Conservation (phyloP, 2,329 filamentous ascomycete species). For the Polytolypa hystricis region DNA sequence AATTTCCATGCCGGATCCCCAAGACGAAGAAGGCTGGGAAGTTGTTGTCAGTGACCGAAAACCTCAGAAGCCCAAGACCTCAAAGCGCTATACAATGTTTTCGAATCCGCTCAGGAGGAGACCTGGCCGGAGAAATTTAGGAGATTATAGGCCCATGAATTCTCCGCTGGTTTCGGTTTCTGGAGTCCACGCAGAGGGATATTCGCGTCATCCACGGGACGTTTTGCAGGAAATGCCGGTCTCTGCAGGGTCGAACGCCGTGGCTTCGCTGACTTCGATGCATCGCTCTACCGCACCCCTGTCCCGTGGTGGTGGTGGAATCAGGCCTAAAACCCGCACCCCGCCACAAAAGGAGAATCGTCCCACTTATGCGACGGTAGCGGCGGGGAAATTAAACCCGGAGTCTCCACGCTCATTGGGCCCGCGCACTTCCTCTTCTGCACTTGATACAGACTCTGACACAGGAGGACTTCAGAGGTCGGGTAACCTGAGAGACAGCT, state of each 20-base stretch:
- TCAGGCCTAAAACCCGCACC: constrained; percentile 6
- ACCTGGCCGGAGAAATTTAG: constrained; percentile 13
- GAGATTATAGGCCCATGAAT: constrained; percentile 15
- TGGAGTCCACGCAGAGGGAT: constrained; percentile 21
- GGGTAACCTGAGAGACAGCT: constrained; percentile 11
- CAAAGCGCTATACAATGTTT: constrained; percentile 8
- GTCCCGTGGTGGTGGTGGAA: constrained; percentile 12
- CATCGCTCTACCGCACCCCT: constrained; percentile 26
- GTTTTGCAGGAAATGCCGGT: constrained; percentile 12
- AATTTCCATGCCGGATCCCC: constrained; percentile 14
- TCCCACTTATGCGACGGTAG: constrained; percentile 26
- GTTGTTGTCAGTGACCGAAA: constrained; percentile 15
- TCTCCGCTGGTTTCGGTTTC: constrained; percentile 16
- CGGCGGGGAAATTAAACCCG: constrained; percentile 6
- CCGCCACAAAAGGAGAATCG: constrained; percentile 18
- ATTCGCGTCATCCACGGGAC: constrained; percentile 17
- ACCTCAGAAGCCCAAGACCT: constrained; percentile 9
- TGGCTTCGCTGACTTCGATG: constrained; percentile 28
- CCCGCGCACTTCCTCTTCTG: constrained; percentile 1
- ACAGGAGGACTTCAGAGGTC: background rate
- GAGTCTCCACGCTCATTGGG: constrained; percentile 1
- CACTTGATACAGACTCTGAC: background rate
- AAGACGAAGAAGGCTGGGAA: constrained; percentile 24
- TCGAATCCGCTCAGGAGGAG: constrained; percentile 4
- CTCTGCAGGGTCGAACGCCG: constrained; percentile 25